Evolutionary conservation across 2,329 filamentous ascomycete genomes (phyloP), one percentile per base, ranked within the genome.

Genomic region (Colletotrichum sp.): DNA sequence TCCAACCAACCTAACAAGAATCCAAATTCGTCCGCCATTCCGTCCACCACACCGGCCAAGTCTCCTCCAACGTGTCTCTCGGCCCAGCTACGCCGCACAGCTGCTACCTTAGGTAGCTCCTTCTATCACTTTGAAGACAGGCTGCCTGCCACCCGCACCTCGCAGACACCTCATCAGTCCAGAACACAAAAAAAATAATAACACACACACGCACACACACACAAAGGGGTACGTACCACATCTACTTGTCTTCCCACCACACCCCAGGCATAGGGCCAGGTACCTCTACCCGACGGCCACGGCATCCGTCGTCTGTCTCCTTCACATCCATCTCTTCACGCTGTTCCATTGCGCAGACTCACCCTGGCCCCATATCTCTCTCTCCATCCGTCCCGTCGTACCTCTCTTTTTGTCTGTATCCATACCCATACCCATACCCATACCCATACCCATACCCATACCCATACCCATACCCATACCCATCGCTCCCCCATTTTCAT

Each of bases 171-270:
- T 52, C 59, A 30, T 36, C 59, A 63, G 61, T 38, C 13, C 32
- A 63, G 26, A 18, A n/a, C 14, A 48, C 34, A 30, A 71, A 43
- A 30, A 69, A 52, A 21, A 52, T 7, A 52, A 52, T 21, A 52
- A 52, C n/a, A 52, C n/a, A 52, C n/a, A 52, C 21, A 48, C 43
- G 10, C 43, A 48, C n/a, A 43, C n/a, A 63, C n/a, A 43, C n/a
- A 63, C n/a, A 38, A 52, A 36, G 30, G 38, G 55, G 73, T 75
- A 75, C 73, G 73, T 75, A 73, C 73, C 56, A 14, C n/a, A 21
- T 48, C 43, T 75, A 75, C 73, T 26, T 68, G 70, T 18, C 43
- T 38, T 48, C n/a, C 56, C 28, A 32, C 64, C 73, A 28, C 12
- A 18, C 43, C 69, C 21, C 34, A 73, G 26, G 69, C 36, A 32